These are phyloP conservation scores for Saccharomyces cerevisiae DNA, from an alignment of 805 yeast species.

Conservation along the genomic window DNA sequence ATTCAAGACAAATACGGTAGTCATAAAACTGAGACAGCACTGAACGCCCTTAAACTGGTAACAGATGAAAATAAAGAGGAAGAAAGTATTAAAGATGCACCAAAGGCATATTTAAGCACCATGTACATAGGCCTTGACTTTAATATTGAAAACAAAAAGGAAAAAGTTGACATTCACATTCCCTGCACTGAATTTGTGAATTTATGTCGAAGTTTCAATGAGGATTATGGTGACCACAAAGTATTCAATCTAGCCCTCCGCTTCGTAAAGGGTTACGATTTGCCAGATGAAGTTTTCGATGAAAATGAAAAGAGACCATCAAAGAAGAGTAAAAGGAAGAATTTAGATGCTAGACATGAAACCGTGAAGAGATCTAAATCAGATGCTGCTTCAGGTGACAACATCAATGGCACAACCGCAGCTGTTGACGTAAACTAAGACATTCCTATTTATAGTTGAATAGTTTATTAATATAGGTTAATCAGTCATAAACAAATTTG, in stretches of 20 bases:
- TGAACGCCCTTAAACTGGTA: conserved; percentile 30
- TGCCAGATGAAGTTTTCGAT: conserved; percentile 76
- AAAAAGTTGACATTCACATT: conserved; percentile 72
- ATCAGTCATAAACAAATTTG: background rate
- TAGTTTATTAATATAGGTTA: background rate
- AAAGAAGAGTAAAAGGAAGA: conserved; percentile 42
- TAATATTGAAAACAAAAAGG: conserved; percentile 41
- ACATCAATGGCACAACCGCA: background rate
- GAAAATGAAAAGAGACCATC: conserved; percentile 74
- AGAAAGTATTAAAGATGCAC: conserved; percentile 20
- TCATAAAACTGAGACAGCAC: conserved; percentile 38
- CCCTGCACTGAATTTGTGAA: conserved; percentile 87
- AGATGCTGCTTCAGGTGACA: conserved; percentile 4
- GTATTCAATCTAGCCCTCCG: conserved; percentile 51
- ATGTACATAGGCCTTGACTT: conserved; percentile 70
- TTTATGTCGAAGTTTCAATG: conserved; percentile 65
- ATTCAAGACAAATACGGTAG: conserved; percentile 60
- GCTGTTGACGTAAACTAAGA: background rate
- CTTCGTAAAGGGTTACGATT: conserved; percentile 66
- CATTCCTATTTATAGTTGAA: background rate
- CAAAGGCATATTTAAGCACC: conserved; percentile 55
- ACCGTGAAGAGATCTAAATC: conserved; percentile 31
- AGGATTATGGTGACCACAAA: conserved; percentile 53
- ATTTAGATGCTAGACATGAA: conserved; percentile 8
- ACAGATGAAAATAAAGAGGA: conserved; percentile 33